These are phyloP conservation scores for Lentinula sp. DNA, from an alignment of 768 basidiomycete species.

Conservation along the genomic window DNA sequence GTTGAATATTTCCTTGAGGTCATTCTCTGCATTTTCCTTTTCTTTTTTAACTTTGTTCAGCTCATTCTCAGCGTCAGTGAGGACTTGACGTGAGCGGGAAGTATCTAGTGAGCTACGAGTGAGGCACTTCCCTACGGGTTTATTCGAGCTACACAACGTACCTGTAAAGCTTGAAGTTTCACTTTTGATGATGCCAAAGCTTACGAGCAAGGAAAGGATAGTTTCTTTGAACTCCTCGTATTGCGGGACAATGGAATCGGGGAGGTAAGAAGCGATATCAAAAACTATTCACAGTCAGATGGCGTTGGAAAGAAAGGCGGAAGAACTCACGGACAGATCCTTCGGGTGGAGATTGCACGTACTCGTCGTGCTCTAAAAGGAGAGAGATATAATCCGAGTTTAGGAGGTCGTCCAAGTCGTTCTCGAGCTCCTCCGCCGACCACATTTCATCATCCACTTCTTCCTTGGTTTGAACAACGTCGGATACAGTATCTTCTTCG, in stretches of 20 bases:
- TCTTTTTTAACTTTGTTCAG: conserved; percentile 49
- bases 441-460: conserved; percentile 55
- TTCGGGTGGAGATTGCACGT: conserved; percentile 43
- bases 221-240: conserved; percentile 64
- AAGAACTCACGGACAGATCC: conserved; percentile 49
- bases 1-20: conserved; percentile 63
- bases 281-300: conserved; percentile 50
- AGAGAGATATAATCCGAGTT: conserved; percentile 67
- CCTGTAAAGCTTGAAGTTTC: conserved; percentile 34
- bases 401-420: conserved; percentile 50
- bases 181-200: conserved; percentile 51
- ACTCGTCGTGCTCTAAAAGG: conserved; percentile 72
- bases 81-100: conserved; percentile 54
- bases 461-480: conserved; percentile 33
- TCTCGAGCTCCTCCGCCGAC: conserved; percentile 53
- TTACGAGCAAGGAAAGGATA: conserved; percentile 56
- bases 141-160: conserved; percentile 11
- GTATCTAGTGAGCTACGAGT: conserved; percentile 36
- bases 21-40: conserved; percentile 46
- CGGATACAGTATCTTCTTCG: conserved; percentile 22
- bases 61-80: conserved; percentile 56
- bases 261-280: conserved; percentile 76
- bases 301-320: neutral
- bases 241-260: conserved; percentile 68
- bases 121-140: neutral